A percentile compares a stretch with the other conserved stretches of the same genome.
Conservation (phyloP, 345 rosid species). For the Acer campestre region DNA sequence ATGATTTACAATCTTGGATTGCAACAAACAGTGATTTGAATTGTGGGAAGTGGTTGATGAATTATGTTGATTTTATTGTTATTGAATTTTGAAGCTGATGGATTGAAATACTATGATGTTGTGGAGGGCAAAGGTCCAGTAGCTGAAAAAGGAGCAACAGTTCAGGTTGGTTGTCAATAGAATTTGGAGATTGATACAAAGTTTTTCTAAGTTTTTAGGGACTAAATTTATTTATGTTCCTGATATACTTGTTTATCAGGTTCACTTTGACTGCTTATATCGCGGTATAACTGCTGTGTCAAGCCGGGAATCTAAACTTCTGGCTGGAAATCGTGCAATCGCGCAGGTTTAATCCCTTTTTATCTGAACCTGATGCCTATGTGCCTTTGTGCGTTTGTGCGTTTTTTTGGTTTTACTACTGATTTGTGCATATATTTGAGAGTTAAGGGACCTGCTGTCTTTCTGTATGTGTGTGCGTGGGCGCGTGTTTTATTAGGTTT, state of each 20-base stretch:
- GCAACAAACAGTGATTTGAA: not conserved
- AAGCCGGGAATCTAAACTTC: conserved; percentile 87
- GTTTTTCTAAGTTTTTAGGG: not conserved
- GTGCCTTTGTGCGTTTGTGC: not conserved
- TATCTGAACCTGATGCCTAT: not conserved
- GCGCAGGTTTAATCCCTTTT: conserved; percentile 56
- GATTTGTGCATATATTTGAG: not conserved
- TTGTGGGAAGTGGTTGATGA: not conserved
- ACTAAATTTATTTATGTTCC: not conserved
- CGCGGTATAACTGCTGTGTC: conserved; percentile 77
- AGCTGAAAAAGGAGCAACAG: conserved; percentile 76
- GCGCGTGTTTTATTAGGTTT: no score
- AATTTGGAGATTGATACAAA: not conserved
- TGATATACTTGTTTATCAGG: conserved; percentile 37
- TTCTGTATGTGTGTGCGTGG: no score
- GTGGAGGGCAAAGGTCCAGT: conserved; percentile 79
- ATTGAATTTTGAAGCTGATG: conserved; percentile 56
- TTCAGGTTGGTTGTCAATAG: conserved; percentile 49
- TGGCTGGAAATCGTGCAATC: conserved; percentile 87
- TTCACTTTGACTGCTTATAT: conserved; percentile 84
- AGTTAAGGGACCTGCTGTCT: not conserved
- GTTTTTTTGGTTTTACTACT: no score
- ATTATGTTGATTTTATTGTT: not conserved
- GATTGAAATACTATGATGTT: conserved; percentile 81
- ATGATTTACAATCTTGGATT: no score